A percentile compares a stretch with the other conserved stretches of the same genome.
These are phyloP conservation scores for Colletotrichum nymphaeae DNA, from an alignment of 2,329 filamentous ascomycete genomes.

Conservation along the genomic window DNA sequence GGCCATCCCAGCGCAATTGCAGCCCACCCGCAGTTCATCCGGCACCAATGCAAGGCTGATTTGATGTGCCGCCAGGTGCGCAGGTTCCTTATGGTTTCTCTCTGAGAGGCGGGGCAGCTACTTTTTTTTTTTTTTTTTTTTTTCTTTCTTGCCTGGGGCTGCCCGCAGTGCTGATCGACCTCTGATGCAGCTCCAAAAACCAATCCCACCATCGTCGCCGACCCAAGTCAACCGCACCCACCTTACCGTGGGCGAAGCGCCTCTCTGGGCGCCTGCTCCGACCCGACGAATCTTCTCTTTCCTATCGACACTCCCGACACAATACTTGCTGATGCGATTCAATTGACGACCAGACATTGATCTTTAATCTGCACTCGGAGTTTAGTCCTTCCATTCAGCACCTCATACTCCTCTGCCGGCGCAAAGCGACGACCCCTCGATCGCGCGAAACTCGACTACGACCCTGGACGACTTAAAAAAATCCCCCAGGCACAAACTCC, in stretches of 20 bases:
- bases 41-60: slow-evolving; percentile 21
- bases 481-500: slow-evolving; percentile 1
- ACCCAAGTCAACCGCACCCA: slow-evolving; percentile 30
- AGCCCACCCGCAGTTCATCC: slow-evolving; percentile 19
- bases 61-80: not conserved
- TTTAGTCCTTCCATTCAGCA: not conserved
- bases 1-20: not conserved
- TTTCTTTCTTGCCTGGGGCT: not conserved
- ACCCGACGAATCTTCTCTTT: not conserved
- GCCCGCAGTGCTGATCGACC: not conserved
- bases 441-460: not conserved
- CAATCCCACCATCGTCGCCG: slow-evolving; percentile 35
- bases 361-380: not conserved
- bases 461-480: not conserved
- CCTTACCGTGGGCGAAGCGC: not conserved
- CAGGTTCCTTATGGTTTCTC: not conserved
- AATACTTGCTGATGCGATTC: slow-evolving; percentile 1
- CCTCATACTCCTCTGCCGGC: not conserved
- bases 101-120: slow-evolving; percentile 23
- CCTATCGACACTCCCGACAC: not conserved
- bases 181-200: slow-evolving; percentile 17
- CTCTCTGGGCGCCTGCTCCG: not conserved
- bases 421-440: not conserved
- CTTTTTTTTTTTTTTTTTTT: slow-evolving; percentile 23
- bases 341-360: not conserved